These are phyloP conservation scores for Biancaea sappan DNA, from an alignment of 306 rosid species.

Conservation along the genomic window DNA sequence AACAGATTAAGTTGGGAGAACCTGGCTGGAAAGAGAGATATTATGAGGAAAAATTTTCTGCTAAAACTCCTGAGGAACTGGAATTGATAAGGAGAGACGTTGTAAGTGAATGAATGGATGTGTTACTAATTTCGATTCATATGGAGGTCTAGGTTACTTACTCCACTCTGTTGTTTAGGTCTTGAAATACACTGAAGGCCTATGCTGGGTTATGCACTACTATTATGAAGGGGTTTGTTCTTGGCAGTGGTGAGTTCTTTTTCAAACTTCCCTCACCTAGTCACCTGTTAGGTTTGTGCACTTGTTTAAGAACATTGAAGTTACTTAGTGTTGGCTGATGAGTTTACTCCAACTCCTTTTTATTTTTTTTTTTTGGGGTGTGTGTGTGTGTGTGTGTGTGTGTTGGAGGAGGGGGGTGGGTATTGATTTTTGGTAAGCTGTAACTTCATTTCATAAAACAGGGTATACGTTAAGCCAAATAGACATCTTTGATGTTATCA, in stretches of 20 bases:
- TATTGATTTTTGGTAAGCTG: background rate
- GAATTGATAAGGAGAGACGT: constrained; percentile 82
- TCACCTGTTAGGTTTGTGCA: background rate
- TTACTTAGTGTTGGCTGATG: background rate
- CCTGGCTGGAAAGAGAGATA: constrained; percentile 98
- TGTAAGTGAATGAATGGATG: constrained; percentile 57
- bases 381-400: too few relatives aligned
- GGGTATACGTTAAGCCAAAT: too few relatives aligned
- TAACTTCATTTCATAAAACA: background rate
- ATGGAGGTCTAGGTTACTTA: constrained; percentile 33
- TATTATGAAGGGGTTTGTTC: constrained; percentile 99
- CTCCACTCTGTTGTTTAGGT: constrained; percentile 55
- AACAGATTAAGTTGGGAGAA: constrained; percentile 82
- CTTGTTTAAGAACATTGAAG: background rate
- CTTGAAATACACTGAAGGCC: constrained; percentile 90
- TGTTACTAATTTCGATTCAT: constrained; percentile 28
- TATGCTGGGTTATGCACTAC: constrained; percentile 97
- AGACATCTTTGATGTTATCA: background rate
- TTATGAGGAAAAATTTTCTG: constrained; percentile 84
- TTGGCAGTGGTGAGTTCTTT: constrained; percentile 85
- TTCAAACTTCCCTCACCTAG: constrained; percentile 1
- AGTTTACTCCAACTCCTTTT: background rate
- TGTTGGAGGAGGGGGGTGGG: background rate
- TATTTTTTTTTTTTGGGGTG: background rate
- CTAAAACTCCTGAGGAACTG: constrained; percentile 83